phyloP scores from a whole-genome alignment of 495 filamentous ascomycete species.

The Jackrogersella minutella region DNA sequence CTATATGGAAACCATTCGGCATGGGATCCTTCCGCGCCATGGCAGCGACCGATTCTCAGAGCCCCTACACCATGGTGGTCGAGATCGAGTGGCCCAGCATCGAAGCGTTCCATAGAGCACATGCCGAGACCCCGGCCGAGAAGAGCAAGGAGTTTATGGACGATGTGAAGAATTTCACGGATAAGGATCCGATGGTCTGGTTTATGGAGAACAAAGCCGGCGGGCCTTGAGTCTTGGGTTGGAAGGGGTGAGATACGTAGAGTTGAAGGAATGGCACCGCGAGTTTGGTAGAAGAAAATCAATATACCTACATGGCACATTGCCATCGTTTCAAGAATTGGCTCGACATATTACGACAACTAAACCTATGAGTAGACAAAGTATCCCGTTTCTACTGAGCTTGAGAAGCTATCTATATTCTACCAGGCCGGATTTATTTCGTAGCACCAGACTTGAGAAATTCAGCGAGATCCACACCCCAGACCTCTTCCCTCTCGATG shows the following conservation, averaged over 20 bases:
- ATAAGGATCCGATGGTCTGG: conserved; percentile 27
- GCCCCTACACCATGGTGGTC: conserved; percentile 19
- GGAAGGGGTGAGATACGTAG: background rate
- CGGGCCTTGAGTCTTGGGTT: conserved; percentile 3
- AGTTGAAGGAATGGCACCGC: too few relatives aligned
- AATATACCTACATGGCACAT: too few relatives aligned
- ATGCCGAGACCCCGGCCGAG: conserved; percentile 18
- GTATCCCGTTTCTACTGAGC: background rate
- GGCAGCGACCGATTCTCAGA: conserved; percentile 18
- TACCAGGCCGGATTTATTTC: background rate
- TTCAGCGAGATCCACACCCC: conserved; percentile 49
- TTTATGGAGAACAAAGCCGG: conserved; percentile 31
- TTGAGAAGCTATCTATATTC: background rate
- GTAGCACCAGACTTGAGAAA: conserved; percentile 33
- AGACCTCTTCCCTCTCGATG: conserved; percentile 51
- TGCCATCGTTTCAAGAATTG: too few relatives aligned
- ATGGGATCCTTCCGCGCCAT: conserved; percentile 15
- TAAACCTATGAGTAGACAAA: too few relatives aligned
- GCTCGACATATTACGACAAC: too few relatives aligned
- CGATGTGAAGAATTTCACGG: conserved; percentile 34
- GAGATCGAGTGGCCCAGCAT: conserved; percentile 33
- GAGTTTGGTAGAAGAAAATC: too few relatives aligned
- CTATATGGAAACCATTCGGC: conserved; percentile 25
- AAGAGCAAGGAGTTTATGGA: conserved; percentile 6
- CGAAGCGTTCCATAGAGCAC: conserved; percentile 16